phyloP scores from a whole-genome alignment of 768 basidiomycete species.

The Suillus bovinus region DNA sequence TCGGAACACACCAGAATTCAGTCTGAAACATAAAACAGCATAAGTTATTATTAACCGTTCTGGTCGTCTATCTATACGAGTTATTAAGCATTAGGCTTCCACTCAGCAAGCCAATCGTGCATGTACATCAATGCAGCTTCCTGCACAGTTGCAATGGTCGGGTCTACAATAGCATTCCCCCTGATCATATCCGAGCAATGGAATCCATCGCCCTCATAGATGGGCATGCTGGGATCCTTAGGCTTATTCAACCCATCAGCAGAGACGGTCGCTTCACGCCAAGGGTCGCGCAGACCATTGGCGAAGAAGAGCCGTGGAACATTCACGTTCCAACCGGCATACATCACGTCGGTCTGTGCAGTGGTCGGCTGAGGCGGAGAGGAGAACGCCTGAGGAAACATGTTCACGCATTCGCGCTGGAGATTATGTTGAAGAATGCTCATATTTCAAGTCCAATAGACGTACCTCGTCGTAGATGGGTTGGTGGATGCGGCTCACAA shows the following conservation, averaged over 20 bases:
- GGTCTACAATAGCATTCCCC: slow-evolving; percentile 43
- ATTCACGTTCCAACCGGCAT: slow-evolving; percentile 63
- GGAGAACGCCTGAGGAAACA: slow-evolving; percentile 64
- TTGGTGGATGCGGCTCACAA: slow-evolving; percentile 35
- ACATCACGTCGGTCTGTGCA: slow-evolving; percentile 46
- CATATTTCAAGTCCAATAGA: too few species aligned
- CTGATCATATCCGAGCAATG: slow-evolving; percentile 64
- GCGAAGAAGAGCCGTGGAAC: slow-evolving; percentile 65
- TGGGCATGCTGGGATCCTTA: slow-evolving; percentile 56
- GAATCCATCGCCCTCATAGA: slow-evolving; percentile 63
- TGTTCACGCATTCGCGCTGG: slow-evolving; percentile 66
- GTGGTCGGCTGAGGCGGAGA: slow-evolving; percentile 45
- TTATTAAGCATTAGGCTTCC: slow-evolving; percentile 16
- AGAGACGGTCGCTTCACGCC: slow-evolving; percentile 69
- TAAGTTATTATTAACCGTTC: background rate
- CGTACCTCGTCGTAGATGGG: slow-evolving; percentile 30
- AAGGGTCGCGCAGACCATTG: slow-evolving; percentile 67
- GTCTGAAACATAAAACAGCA: background rate
- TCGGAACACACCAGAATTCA: background rate
- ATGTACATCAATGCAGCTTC: slow-evolving; percentile 51
- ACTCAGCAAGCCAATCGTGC: slow-evolving; percentile 55
- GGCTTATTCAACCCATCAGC: slow-evolving; percentile 45
- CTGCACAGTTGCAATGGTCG: slow-evolving; percentile 56
- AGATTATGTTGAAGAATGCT: background rate
- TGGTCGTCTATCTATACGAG: background rate